Percentiles rank a stretch among this genome's conserved stretches.
Conservation (phyloP, 1,284 basidiomycete genomes). For the Tylopilus orsonianus region DNA sequence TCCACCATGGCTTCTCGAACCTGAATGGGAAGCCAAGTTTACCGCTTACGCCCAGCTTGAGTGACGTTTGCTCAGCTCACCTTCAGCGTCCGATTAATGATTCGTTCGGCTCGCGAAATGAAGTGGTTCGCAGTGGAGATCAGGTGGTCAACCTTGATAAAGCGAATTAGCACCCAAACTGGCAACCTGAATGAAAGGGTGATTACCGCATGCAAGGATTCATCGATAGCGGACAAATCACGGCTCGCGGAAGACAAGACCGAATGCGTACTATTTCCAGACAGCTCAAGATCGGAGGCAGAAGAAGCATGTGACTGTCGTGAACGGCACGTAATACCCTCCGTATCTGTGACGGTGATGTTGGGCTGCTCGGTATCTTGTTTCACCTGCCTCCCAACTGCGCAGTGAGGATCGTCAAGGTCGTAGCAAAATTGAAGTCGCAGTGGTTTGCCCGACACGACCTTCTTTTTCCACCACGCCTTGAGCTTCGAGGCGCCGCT, state of each 20-base stretch:
- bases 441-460: slow-evolving; percentile 38
- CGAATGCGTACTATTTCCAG: slow-evolving; percentile 35
- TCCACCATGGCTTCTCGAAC: slow-evolving; percentile 29
- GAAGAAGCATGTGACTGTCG: slow-evolving; percentile 5
- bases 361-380: slow-evolving; percentile 18
- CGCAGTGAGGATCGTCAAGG: slow-evolving; percentile 35
- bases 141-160: slow-evolving; percentile 50
- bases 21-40: slow-evolving; percentile 12
- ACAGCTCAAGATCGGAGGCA: slow-evolving; percentile 7
- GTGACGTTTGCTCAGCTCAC: slow-evolving; percentile 34
- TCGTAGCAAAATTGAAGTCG: slow-evolving; percentile 40
- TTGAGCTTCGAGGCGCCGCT: slow-evolving; percentile 49
- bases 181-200: slow-evolving; percentile 10
- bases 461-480: slow-evolving; percentile 62
- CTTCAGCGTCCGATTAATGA: slow-evolving; percentile 50
- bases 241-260: slow-evolving; percentile 51
- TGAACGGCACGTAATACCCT: slow-evolving; percentile 23
- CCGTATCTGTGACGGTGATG: slow-evolving; percentile 27
- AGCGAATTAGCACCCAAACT: slow-evolving; percentile 16
- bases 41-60: not conserved
- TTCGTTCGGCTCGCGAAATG: slow-evolving; percentile 50
- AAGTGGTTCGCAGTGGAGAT: slow-evolving; percentile 51
- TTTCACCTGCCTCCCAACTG: slow-evolving; percentile 42
- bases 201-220: slow-evolving; percentile 34
- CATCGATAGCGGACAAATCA: slow-evolving; percentile 54